Evolutionary conservation across 176 grass and related monocot genomes (phyloP), one percentile per base, ranked within the genome.

Genomic region (Alloteropsis semialata): DNA sequence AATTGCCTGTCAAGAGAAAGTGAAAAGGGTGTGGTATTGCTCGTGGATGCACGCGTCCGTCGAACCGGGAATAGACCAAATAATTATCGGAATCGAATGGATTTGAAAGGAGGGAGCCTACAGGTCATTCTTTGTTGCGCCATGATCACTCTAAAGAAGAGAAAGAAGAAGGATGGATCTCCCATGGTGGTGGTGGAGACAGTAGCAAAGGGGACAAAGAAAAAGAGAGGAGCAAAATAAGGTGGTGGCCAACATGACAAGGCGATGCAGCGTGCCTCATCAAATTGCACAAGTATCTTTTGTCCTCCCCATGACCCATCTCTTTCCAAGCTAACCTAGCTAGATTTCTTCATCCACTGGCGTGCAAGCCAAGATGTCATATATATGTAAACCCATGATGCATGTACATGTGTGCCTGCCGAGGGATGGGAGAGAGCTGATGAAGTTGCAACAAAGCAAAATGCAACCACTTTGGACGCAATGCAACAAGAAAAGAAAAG

Each of bases 341-440:
- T 86, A 80, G 57, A 65, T 80, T 34, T 64, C 44, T 63, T 33
- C 84, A 33, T 42, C 41, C 44, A 80, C 63, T 74, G 68, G 68
- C 84, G 84, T 80, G 76, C 84, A 80, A 80, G 76, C 66, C 24
- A 86, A 64, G 84, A 53, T 51, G 84, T 49, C 16, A 60, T 30
- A 15, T 38, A 61, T 44, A 48, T 34, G 27, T 27, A 36, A 69
- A 51, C 34, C 63, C 30, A 85, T 69, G 24, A 69, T 77, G 48
- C 46, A 25, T 76, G 72, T 66, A 66, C 48, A 44, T 76, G 57
- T 65, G 68, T 79, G 53, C 66, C 68, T 28, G 29, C 36, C 21
- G 36, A 63, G 28, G 25, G 57, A 10, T 2, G 3, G 32, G 24
- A 14, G 17, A 8, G 65, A 58, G 9, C 18, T 48, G 62, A 56